Conservation (phyloP, 2,329 filamentous ascomycete genomes). For the Trichoderma hamatum region DNA sequence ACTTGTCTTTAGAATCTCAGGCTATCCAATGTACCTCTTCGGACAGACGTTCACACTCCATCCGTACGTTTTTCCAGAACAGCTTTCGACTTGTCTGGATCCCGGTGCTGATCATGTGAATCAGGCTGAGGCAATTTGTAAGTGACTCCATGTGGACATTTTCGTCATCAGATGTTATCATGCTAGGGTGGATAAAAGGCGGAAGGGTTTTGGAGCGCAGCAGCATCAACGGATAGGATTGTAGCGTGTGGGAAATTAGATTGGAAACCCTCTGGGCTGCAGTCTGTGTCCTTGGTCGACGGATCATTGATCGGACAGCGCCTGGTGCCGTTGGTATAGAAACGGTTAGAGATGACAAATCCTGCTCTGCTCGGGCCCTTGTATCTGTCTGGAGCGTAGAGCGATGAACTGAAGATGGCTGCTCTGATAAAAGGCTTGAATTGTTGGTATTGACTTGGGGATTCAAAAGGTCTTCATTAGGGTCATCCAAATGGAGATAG, state of each 20-base stretch:
- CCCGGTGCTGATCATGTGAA: neutral
- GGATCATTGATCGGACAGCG: neutral
- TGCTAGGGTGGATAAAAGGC: neutral
- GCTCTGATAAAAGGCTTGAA: neutral
- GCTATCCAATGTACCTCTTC: neutral
- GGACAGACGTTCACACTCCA: neutral
- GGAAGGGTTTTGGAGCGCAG: neutral
- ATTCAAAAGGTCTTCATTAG: neutral
- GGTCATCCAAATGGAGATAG: neutral
- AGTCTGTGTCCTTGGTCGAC: neutral
- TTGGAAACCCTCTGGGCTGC: neutral
- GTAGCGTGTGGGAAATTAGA: neutral
- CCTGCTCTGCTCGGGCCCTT: neutral
- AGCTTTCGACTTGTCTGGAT: neutral
- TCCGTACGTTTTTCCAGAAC: neutral
- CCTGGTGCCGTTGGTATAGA: neutral
- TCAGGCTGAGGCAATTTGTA: neutral
- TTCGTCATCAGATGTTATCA: neutral
- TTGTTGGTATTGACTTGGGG: neutral
- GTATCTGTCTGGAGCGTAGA: neutral
- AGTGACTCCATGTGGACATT: neutral
- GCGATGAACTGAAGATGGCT: neutral
- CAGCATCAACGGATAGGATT: neutral
- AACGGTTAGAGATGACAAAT: neutral
- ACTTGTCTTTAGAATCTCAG: neutral